Conservation (phyloP, 23 red algal genomes). For the Cyanidium caldarium region DNA sequence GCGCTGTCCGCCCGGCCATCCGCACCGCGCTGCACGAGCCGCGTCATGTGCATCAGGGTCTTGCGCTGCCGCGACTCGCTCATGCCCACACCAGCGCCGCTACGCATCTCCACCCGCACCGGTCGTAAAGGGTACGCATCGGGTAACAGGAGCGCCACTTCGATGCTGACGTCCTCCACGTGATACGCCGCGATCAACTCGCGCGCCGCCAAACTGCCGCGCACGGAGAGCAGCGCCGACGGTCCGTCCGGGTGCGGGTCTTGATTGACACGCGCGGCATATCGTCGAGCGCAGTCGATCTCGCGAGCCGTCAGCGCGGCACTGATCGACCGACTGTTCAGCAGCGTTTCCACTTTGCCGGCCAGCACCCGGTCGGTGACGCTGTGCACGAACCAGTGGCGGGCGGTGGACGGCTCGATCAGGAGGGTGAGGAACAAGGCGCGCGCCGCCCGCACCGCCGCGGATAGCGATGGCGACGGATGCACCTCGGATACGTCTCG, state of each 20-base stretch:
- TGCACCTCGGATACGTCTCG: too few species aligned
- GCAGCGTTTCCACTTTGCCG: neutral
- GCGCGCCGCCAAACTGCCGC: neutral
- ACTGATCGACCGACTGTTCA: neutral
- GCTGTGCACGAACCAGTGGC: neutral
- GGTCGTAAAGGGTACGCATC: neutral
- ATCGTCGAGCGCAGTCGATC: neutral
- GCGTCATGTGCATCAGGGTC: neutral
- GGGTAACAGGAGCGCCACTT: neutral
- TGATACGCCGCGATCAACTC: neutral
- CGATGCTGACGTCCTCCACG: neutral
- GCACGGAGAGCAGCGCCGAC: neutral
- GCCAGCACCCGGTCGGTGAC: neutral
- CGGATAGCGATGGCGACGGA: too few species aligned
- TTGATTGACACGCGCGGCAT: neutral
- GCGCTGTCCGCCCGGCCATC: neutral
- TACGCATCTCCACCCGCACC: neutral
- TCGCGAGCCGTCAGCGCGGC: neutral
- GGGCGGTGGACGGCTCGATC: neutral
- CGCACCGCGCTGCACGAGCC: neutral
- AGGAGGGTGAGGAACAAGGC: neutral
- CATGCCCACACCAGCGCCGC: neutral
- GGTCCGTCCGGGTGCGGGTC: neutral
- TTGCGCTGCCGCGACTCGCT: neutral
- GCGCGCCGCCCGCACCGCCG: neutral